Base-by-base conservation (phyloP, 805 yeast genomes). In the Candida ipomoeae region DNA sequence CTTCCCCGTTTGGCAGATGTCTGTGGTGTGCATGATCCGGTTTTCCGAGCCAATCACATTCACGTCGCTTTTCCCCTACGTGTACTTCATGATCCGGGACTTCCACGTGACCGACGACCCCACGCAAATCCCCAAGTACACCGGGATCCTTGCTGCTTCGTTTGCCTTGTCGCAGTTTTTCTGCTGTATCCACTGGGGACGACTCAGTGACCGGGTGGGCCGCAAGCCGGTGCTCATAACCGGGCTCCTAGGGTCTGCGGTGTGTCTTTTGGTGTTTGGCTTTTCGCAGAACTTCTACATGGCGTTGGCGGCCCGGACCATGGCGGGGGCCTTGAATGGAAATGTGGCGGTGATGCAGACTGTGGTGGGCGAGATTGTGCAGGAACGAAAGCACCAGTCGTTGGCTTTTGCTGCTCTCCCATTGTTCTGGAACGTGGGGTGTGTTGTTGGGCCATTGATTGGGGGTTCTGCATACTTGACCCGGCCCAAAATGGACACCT, bases 311-410 rank as follows among this genome's bases (percentile, higher is more conserved):
- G 67, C 73, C 7, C 51, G 73, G 21, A 55, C 62, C 6, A 35
- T 62, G 21, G 64, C 65, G 34, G 73, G 73, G 1, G 58, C 59
- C 5, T 56, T 63, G 37, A 67, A 67, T 52, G 70, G 70, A 1
- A 67, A 66, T 35, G 52, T 67, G n/a, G 63, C 69, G 0, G 71
- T 67, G 11, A 49, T 65, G 35, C 62, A 56, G 38, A 67, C 71
- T 3, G 53, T 64, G 38, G 62, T 67, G 33, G 70, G 71, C 3
- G 71, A 67, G 54, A 56, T 67, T 8, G 70, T 63, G 15, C 59
- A 58, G 20, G 68, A 67, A 40, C 58, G 62, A 36, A 52, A 60
- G 15, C 71, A 67, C 48, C 71, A 67, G 40, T 59, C 67, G 1
- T 41, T 66, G 8, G 71, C 70, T 5, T 67, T 67, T 50, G 60